These are phyloP conservation scores for Aureobasidium melanogenum DNA, from an alignment of 2,329 filamentous ascomycete genomes.

Conservation along the genomic window DNA sequence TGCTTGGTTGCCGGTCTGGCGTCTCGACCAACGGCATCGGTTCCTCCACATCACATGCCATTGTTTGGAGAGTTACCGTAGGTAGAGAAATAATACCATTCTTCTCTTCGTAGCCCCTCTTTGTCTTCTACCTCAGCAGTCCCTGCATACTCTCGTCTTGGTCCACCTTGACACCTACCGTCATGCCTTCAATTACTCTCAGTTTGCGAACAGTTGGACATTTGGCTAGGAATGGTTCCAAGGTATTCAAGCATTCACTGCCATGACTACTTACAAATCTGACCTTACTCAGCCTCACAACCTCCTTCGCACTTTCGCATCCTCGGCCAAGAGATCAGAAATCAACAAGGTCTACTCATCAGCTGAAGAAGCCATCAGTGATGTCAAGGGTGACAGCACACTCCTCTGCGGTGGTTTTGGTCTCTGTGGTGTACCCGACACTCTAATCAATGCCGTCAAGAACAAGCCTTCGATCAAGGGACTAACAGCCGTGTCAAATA, in stretches of 20 bases:
- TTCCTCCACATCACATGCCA: conserved; percentile 12
- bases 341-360: conserved; percentile 27
- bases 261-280: neutral
- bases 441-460: conserved; percentile 60
- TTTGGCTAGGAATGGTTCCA: conserved; percentile 16
- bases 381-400: conserved; percentile 60
- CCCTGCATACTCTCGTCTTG: neutral
- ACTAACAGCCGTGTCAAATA: conserved; percentile 72
- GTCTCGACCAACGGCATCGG: conserved; percentile 7
- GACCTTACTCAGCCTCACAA: conserved; percentile 14
- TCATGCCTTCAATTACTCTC: conserved; percentile 15
- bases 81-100: neutral
- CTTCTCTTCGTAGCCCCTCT: neutral
- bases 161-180: neutral
- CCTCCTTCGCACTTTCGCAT: conserved; percentile 19
- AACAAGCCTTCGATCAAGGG: conserved; percentile 47
- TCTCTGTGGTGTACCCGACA: conserved; percentile 68
- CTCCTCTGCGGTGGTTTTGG: conserved; percentile 73
- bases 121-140: neutral
- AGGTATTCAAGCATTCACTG: neutral
- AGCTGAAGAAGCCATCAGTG: conserved; percentile 60
- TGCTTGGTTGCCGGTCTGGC: neutral
- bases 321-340: conserved; percentile 17
- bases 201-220: conserved; percentile 18
- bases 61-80: neutral